Base-by-base conservation (phyloP, 805 yeast genomes). In the Candida nitratophila region DNA sequence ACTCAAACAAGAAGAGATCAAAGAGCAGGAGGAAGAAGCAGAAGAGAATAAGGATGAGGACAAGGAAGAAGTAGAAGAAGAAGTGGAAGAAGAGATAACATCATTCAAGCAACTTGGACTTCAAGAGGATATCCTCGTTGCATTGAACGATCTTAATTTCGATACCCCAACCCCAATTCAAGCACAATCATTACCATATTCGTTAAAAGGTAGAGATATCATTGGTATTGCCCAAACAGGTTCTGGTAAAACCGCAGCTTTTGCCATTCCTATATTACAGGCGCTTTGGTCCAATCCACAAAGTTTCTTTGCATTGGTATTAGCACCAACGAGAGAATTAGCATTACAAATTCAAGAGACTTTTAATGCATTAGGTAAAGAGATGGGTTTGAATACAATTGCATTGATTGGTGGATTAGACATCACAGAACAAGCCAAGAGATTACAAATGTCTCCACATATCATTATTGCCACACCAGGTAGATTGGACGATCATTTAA, bases 381-480 rank as follows among this genome's bases (percentile, higher is more conserved):
- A 79, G 9, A 93, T 93, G 96, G 99, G 98, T 1, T 76, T 91
- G n/a, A 74, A 95, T 56, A 74, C 91, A 20, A 81, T 81, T 3
- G 89, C 95, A 46, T 77, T 91, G 50, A 96, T 93, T 32, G 99
- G 99, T 54, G 99, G 99, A 49, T 90, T 93, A 91, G 96, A 88
- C 60, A 85, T 86, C 86, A 88, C 93, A 93, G 96, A 89, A 53
- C 99, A 91, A 65, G 93, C 97, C 0, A 76, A 95, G 48, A 96
- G 93, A 50, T 72, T 91, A 55, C 85, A 87, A 84, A 77, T 93
- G 53, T 89, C 87, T 56, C 99, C 99, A 3, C 99, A 91, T 59
- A 77, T 91, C 39, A 76, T 91, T 44, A 95, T 91, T 48, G 98
- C 98, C 19, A 93, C 99, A 0, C 98, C 99, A 0, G 76, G 76